phyloP scores from a whole-genome alignment of 148 eudicot genomes.

The Drosera capensis region DNA sequence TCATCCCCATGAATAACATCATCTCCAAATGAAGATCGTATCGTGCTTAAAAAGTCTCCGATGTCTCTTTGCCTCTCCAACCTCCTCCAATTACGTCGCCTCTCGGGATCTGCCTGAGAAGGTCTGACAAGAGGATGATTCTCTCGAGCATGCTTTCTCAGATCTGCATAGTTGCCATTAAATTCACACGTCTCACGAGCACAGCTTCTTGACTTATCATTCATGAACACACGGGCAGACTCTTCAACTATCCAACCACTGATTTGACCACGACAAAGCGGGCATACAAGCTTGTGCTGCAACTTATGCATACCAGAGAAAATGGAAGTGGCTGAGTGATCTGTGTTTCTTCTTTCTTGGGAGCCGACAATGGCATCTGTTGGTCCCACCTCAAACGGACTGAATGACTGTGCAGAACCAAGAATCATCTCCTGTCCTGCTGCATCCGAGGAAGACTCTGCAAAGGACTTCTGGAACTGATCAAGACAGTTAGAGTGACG shows the following conservation, averaged over 20 bases:
- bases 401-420: conserved; percentile 13
- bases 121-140: conserved; percentile 74
- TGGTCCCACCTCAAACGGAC: conserved; percentile 13
- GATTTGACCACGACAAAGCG: conserved; percentile 70
- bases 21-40: conserved; percentile 51
- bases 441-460: conserved; percentile 11
- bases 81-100: conserved; percentile 71
- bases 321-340: conserved; percentile 15
- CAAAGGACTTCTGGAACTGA: conserved; percentile 55
- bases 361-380: conserved; percentile 8
- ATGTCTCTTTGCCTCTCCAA: conserved; percentile 73
- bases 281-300: conserved; percentile 49
- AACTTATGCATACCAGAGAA: conserved; percentile 26
- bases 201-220: conserved; percentile 66
- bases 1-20: conserved; percentile 47
- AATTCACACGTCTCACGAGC: conserved; percentile 74
- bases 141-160: conserved; percentile 77
- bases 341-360: conserved; percentile 25
- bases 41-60: conserved; percentile 66
- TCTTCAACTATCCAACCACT: conserved; percentile 75
- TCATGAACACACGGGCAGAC: conserved; percentile 70
- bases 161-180: conserved; percentile 54
- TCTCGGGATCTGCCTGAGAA: conserved; percentile 62
- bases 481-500: conserved; percentile 95
- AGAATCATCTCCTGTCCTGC: conserved; percentile 10